A percentile compares a stretch with the other conserved stretches of the same genome.
Evolutionary conservation across 2,329 filamentous ascomycete genomes (phyloP).

Genomic region (Xylariaceae sp.): DNA sequence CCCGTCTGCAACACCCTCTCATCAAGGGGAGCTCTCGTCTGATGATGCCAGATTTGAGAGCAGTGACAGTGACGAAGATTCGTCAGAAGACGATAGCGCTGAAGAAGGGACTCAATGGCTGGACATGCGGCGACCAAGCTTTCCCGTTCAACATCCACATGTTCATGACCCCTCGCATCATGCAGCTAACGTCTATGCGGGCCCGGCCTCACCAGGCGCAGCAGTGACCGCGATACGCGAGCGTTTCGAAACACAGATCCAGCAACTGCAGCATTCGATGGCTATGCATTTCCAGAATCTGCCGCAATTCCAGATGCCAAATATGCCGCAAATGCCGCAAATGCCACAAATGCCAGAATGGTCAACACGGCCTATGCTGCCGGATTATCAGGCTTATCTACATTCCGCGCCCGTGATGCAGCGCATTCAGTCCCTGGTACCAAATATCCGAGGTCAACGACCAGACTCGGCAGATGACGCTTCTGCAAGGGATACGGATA

Average conservation of each 20-base stretch:
- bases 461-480: conserved; percentile 42
- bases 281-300: conserved; percentile 62
- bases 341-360: conserved; percentile 51
- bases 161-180: conserved; percentile 15
- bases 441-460: conserved; percentile 52
- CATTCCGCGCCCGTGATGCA: conserved; percentile 60
- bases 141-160: conserved; percentile 12
- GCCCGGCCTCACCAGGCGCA: conserved; percentile 52
- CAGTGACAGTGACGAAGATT: conserved; percentile 30
- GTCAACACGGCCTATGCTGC: conserved; percentile 57
- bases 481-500: conserved; percentile 42
- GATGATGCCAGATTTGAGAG: conserved; percentile 37
- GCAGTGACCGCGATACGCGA: conserved; percentile 69
- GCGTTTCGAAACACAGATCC: conserved; percentile 67
- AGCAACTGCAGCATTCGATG: conserved; percentile 71
- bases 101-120: conserved; percentile 37
- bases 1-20: conserved; percentile 30
- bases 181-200: conserved; percentile 28
- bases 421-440: conserved; percentile 68
- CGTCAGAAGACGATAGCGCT: conserved; percentile 32
- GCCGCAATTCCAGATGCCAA: conserved; percentile 58
- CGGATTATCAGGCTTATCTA: conserved; percentile 68
- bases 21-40: conserved; percentile 34
- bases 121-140: conserved; percentile 31
- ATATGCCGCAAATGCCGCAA: conserved; percentile 59